A percentile compares a stretch with the other conserved stretches of the same genome.
Evolutionary conservation across 371 early-diverging fungal species (phyloP).

Genomic region (Parasitella parasitica): DNA sequence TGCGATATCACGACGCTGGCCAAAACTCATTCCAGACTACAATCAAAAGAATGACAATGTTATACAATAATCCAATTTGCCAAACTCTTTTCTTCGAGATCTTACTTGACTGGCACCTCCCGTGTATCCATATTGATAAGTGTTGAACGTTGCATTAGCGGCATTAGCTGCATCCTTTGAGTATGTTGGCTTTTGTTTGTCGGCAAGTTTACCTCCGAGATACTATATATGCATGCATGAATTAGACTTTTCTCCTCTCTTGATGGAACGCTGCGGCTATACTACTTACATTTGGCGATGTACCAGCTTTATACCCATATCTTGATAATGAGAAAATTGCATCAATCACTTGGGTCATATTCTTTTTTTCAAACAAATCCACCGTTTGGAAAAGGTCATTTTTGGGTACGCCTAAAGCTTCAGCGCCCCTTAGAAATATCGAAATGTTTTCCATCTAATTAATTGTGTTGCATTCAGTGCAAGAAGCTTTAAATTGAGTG

Average conservation of each 20-base stretch:
- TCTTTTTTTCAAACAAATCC: constrained; percentile 88
- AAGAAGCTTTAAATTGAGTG: no score
- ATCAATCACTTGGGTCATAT: constrained; percentile 77
- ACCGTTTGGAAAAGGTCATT: constrained; percentile 89
- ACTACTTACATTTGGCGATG: constrained; percentile 47
- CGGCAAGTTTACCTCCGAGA: constrained; percentile 79
- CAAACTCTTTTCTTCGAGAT: background rate
- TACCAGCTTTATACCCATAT: constrained; percentile 70
- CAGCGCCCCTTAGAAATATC: constrained; percentile 72
- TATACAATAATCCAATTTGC: no score
- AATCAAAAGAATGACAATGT: no score
- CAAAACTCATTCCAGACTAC: constrained; percentile 51
- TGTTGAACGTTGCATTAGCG: constrained; percentile 57
- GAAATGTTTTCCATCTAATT: constrained; percentile 85
- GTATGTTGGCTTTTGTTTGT: constrained; percentile 66
- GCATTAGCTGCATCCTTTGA: constrained; percentile 67
- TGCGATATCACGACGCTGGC: constrained; percentile 53
- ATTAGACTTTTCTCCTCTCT: constrained; percentile 1
- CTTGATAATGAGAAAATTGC: constrained; percentile 81
- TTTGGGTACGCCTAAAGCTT: constrained; percentile 74
- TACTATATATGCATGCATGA: constrained; percentile 28
- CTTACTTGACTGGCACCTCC: constrained; percentile 59
- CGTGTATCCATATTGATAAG: constrained; percentile 59
- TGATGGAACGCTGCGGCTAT: background rate
- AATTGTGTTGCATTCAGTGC: no score